These are phyloP conservation scores for Penicillium dipodomyicola DNA, from an alignment of 495 filamentous ascomycete genomes.

Conservation along the genomic window DNA sequence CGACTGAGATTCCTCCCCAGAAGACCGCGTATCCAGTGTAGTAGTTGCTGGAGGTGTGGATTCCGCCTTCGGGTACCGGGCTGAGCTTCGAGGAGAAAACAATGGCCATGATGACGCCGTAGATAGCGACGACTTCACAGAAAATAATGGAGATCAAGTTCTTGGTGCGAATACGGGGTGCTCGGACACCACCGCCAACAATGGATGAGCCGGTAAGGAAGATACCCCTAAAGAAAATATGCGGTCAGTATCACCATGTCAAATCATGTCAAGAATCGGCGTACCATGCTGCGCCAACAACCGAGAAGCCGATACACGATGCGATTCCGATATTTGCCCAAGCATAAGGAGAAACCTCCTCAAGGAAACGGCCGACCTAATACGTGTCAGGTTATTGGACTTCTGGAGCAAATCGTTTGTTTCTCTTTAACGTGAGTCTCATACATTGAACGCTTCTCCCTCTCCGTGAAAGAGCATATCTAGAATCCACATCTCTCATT, in stretches of 20 bases:
- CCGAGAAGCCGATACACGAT: constrained; percentile 91
- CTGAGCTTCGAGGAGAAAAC: constrained; percentile 88
- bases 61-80: constrained; percentile 45
- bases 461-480: constrained; percentile 98
- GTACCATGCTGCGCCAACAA: constrained; percentile 97
- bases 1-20: constrained; percentile 92
- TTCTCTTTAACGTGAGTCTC: constrained; percentile 20
- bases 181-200: constrained; percentile 91
- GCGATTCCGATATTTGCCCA: constrained; percentile 91
- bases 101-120: constrained; percentile 99
- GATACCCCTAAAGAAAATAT: constrained; percentile 73
- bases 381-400: constrained; percentile 25
- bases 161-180: constrained; percentile 96
- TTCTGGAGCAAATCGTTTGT: not conserved
- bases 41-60: constrained; percentile 68
- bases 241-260: constrained; percentile 27
- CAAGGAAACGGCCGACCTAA: constrained; percentile 91
- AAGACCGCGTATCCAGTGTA: constrained; percentile 97
- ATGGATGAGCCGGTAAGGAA: constrained; percentile 99
- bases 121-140: constrained; percentile 99
- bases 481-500: constrained; percentile 45
- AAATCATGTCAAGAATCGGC: constrained; percentile 12
- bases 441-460: constrained; percentile 94
- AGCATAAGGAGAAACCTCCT: constrained; percentile 87
- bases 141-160: constrained; percentile 99